Evolutionary conservation across 2,329 filamentous ascomycete genomes (phyloP).

Genomic region (Verticillium alfalfae): DNA sequence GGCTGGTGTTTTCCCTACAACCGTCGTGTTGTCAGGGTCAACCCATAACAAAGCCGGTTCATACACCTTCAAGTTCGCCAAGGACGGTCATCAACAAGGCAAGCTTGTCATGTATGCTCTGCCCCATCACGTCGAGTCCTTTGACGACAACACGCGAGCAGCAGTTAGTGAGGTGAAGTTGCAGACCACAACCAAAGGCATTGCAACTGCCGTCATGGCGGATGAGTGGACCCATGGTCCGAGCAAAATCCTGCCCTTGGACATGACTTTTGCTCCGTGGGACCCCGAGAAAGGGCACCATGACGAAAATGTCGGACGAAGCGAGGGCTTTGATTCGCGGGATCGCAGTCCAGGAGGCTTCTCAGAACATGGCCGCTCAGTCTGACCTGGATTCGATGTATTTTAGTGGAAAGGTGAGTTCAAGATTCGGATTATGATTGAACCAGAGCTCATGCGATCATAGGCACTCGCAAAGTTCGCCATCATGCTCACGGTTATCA

Average conservation of each 20-base stretch:
- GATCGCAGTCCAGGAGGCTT: constrained; percentile 66
- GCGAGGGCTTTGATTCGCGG: constrained; percentile 54
- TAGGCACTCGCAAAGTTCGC: constrained; percentile 73
- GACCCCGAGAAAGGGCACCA: constrained; percentile 44
- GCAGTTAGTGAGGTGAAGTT: constrained; percentile 53
- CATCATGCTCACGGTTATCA: constrained; percentile 57
- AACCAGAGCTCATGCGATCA: constrained; percentile 3
- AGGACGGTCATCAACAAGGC: constrained; percentile 55
- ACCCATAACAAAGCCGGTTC: constrained; percentile 54
- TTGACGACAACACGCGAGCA: constrained; percentile 53
- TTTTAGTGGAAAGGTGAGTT: constrained; percentile 72
- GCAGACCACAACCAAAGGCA: constrained; percentile 80
- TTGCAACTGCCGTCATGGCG: constrained; percentile 65
- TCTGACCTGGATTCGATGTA: constrained; percentile 84
- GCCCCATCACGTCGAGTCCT: constrained; percentile 77
- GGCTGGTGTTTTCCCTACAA: constrained; percentile 67
- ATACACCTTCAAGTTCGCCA: constrained; percentile 72
- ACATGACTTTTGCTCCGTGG: constrained; percentile 79
- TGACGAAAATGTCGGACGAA: constrained; percentile 41
- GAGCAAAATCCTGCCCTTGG: constrained; percentile 66
- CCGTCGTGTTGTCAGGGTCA: constrained; percentile 59
- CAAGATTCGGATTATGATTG: not conserved
- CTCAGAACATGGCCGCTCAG: constrained; percentile 68
- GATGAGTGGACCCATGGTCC: constrained; percentile 70
- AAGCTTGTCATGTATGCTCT: constrained; percentile 79